A percentile compares a stretch with the other conserved stretches of the same genome.
These are phyloP conservation scores for Flaveria linearis DNA, from an alignment of 129 eudicot species.

Conservation along the genomic window DNA sequence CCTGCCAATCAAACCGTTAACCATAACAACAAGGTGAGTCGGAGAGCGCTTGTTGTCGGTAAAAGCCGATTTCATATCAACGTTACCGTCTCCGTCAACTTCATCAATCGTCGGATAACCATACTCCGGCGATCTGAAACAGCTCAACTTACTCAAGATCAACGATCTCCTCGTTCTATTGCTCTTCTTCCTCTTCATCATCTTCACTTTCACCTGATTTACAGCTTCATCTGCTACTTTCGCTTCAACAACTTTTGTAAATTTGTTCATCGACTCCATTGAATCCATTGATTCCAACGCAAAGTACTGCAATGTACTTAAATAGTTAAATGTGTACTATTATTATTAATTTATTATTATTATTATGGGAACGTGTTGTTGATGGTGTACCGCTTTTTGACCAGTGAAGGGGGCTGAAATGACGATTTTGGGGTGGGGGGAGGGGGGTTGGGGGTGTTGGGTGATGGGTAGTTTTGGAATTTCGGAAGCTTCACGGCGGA, in stretches of 20 bases:
- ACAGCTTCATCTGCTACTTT: conserved; percentile 17
- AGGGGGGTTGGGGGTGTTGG: neutral
- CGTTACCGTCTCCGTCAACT: conserved; percentile 48
- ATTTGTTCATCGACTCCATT: neutral
- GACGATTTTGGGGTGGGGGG: conserved; percentile 9
- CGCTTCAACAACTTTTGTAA: too few relatives aligned
- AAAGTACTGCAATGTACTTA: conserved; percentile 22
- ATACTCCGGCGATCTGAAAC: conserved; percentile 47
- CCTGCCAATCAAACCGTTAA: conserved; percentile 93
- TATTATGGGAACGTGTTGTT: conserved; percentile 14
- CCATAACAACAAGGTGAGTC: conserved; percentile 69
- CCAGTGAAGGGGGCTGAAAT: conserved; percentile 2
- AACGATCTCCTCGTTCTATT: conserved; percentile 23
- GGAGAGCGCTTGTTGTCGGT: conserved; percentile 37
- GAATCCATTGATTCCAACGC: conserved; percentile 24
- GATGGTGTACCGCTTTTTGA: conserved; percentile 8
- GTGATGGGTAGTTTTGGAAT: conserved; percentile 29
- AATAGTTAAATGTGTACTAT: neutral
- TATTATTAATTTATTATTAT: too few relatives aligned
- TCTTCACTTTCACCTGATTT: conserved; percentile 11
- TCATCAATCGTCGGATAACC: conserved; percentile 50
- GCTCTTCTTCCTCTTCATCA: conserved; percentile 29
- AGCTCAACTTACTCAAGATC: conserved; percentile 43
- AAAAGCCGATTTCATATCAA: conserved; percentile 56
- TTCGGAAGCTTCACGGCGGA: conserved; percentile 26